phyloP scores from a whole-genome alignment of 1,284 basidiomycete genomes.

The Trichosporon sp. region DNA sequence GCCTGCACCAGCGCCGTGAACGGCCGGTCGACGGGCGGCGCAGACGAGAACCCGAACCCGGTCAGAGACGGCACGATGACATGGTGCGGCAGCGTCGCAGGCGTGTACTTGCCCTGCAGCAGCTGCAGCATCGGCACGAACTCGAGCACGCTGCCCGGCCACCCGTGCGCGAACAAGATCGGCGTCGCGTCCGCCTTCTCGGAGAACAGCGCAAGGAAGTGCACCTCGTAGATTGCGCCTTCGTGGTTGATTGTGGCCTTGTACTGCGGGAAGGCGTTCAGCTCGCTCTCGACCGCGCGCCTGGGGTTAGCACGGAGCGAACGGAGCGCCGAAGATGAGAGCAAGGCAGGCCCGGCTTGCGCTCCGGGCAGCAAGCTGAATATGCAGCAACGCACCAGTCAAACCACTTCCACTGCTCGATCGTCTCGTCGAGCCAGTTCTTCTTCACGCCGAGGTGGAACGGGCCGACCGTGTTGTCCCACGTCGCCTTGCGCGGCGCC shows the following conservation, averaged over 20 bases:
- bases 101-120: slow-evolving; percentile 28
- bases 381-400: slow-evolving; percentile 32
- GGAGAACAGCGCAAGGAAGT: slow-evolving; percentile 41
- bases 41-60: slow-evolving; percentile 42
- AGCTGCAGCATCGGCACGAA: slow-evolving; percentile 37
- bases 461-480: slow-evolving; percentile 33
- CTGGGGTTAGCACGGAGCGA: slow-evolving; percentile 16
- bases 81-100: slow-evolving; percentile 32
- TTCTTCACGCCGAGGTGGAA: slow-evolving; percentile 26
- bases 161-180: slow-evolving; percentile 45
- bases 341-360: no score
- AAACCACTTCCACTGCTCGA: slow-evolving; percentile 26
- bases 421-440: slow-evolving; percentile 26
- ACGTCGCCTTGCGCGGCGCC: slow-evolving; percentile 29
- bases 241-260: slow-evolving; percentile 22
- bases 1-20: slow-evolving; percentile 38
- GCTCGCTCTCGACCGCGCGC: slow-evolving; percentile 27
- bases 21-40: slow-evolving; percentile 36
- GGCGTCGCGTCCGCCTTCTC: slow-evolving; percentile 35
- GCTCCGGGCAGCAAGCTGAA: no score
- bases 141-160: slow-evolving; percentile 46
- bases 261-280: slow-evolving; percentile 31
- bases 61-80: slow-evolving; percentile 37
- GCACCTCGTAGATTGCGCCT: slow-evolving; percentile 25
- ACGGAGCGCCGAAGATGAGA: neutral